phyloP scores from a whole-genome alignment of 2,329 filamentous ascomycete species.

The Penicillium sp. region DNA sequence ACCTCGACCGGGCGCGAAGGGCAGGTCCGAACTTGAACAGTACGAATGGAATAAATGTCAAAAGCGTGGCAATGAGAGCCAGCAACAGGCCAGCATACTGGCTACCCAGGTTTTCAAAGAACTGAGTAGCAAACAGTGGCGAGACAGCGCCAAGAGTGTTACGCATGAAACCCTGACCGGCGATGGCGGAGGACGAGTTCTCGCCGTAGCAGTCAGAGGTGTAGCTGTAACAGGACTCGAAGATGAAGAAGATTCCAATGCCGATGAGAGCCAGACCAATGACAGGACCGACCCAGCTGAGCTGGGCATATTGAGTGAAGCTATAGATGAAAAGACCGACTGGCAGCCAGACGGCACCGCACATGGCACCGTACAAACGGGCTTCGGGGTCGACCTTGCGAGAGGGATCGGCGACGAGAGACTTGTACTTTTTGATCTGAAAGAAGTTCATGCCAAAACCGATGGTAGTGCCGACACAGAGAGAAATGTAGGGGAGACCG shows the following conservation, averaged over 20 bases:
- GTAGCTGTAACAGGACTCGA: conserved; percentile 47
- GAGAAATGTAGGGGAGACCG: conserved; percentile 55
- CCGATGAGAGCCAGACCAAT: conserved; percentile 53
- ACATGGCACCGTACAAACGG: conserved; percentile 53
- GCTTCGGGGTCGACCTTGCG: conserved; percentile 43
- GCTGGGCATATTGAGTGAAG: conserved; percentile 54
- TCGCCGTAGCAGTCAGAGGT: conserved; percentile 57
- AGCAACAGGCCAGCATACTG: conserved; percentile 55
- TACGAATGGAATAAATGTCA: conserved; percentile 32
- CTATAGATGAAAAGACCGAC: conserved; percentile 56
- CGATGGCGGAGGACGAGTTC: conserved; percentile 42
- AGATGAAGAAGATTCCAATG: conserved; percentile 56
- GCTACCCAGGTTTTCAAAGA: conserved; percentile 56
- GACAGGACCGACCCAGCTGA: conserved; percentile 52
- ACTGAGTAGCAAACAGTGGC: conserved; percentile 53
- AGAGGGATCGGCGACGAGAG: conserved; percentile 38
- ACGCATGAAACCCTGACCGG: conserved; percentile 54
- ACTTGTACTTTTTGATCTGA: conserved; percentile 54
- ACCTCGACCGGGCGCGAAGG: conserved; percentile 31
- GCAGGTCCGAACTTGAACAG: conserved; percentile 32
- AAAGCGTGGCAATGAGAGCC: conserved; percentile 46
- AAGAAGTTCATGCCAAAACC: conserved; percentile 53
- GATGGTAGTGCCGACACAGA: conserved; percentile 51
- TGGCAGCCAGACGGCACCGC: conserved; percentile 49
- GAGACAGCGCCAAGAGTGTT: conserved; percentile 56